These are phyloP conservation scores for Zymoseptoria pseudotritici DNA, from an alignment of 2,329 filamentous ascomycete species.

Conservation along the genomic window DNA sequence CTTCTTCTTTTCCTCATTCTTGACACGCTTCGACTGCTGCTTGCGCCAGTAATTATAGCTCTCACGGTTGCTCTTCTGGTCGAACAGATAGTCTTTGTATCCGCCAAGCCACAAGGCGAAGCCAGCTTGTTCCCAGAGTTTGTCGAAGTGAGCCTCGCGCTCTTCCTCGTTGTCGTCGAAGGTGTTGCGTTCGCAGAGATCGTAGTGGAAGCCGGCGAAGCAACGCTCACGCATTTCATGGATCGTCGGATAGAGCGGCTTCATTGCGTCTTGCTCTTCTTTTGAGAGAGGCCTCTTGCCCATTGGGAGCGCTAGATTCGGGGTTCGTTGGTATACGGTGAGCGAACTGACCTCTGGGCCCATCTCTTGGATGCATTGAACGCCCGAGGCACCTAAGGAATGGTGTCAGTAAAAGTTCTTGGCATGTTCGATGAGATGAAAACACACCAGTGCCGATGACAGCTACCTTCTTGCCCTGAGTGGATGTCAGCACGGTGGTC, in stretches of 20 bases:
- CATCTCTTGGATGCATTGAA: conserved; percentile 55
- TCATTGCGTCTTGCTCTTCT: conserved; percentile 44
- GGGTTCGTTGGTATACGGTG: conserved; percentile 59
- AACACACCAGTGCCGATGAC: conserved; percentile 50
- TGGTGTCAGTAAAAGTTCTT: neutral
- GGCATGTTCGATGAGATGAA: neutral
- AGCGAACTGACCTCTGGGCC: conserved; percentile 38
- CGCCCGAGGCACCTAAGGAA: conserved; percentile 49
- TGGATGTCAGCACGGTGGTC: conserved; percentile 16
- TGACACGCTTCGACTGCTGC: conserved; percentile 37
- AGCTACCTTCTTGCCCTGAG: conserved; percentile 48
- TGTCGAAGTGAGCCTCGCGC: conserved; percentile 38
- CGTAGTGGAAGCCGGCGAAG: conserved; percentile 55
- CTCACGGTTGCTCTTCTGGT: conserved; percentile 36
- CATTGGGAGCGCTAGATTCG: conserved; percentile 60
- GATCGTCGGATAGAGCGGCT: conserved; percentile 38
- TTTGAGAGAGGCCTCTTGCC: conserved; percentile 41
- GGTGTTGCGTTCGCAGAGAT: conserved; percentile 48
- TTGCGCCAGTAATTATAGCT: conserved; percentile 44
- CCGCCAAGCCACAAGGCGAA: conserved; percentile 25
- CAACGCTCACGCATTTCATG: conserved; percentile 47
- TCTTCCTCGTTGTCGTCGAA: conserved; percentile 39
- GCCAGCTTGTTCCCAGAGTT: conserved; percentile 33
- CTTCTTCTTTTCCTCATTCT: conserved; percentile 38
- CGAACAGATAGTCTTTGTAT: conserved; percentile 29